A percentile compares a stretch with the other conserved stretches of the same genome.
phyloP scores from a whole-genome alignment of 2,329 filamentous ascomycete species.

The Byssochlamys sp. region DNA sequence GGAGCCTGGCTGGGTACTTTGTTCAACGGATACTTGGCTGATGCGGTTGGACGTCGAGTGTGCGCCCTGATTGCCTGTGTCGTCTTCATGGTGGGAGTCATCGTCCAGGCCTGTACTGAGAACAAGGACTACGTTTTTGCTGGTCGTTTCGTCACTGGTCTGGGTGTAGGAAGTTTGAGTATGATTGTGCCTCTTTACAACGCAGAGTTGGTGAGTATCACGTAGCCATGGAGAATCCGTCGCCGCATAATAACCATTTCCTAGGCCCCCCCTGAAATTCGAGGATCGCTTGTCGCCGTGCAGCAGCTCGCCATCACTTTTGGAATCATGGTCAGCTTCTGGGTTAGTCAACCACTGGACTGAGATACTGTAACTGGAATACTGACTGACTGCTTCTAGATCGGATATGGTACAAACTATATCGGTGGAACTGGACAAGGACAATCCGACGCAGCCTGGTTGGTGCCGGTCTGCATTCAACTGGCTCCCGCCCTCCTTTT shows the following conservation, averaged over 20 bases:
- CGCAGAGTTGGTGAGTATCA: constrained; percentile 20
- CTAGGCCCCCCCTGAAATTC: constrained; percentile 32
- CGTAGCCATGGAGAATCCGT: neutral
- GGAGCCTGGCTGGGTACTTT: constrained; percentile 32
- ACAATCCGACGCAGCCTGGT: constrained; percentile 63
- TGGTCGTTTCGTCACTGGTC: constrained; percentile 34
- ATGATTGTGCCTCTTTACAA: constrained; percentile 36
- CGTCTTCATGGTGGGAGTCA: constrained; percentile 28
- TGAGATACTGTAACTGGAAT: neutral
- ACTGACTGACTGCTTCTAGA: constrained; percentile 15
- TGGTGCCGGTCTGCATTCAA: constrained; percentile 63
- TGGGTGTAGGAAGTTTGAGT: constrained; percentile 34
- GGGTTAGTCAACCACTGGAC: constrained; percentile 16
- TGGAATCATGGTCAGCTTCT: constrained; percentile 37
- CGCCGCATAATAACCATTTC: constrained; percentile 1
- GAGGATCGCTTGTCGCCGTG: constrained; percentile 33
- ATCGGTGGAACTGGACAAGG: constrained; percentile 52
- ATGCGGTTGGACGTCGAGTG: constrained; percentile 25
- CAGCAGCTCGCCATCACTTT: constrained; percentile 37
- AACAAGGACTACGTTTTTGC: constrained; percentile 25
- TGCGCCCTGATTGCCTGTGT: constrained; percentile 25
- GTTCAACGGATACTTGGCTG: constrained; percentile 28
- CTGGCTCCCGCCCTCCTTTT: constrained; percentile 58
- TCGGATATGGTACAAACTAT: constrained; percentile 45
- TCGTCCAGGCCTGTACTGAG: constrained; percentile 26